phyloP scores from a whole-genome alignment of 257 asterid genomes.

The Scutellaria minor region DNA sequence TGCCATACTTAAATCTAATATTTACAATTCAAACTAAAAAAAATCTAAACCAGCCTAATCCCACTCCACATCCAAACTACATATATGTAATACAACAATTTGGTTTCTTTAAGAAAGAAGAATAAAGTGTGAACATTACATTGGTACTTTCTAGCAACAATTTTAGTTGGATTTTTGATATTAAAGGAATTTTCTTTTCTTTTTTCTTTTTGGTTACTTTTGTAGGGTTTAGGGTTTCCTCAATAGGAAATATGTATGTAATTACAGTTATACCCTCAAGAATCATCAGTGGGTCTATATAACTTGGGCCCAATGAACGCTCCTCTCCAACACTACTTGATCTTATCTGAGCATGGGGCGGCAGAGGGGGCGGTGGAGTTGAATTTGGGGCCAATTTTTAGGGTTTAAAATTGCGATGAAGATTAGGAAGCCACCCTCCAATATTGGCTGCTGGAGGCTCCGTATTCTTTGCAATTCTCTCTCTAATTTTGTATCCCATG shows the following conservation, averaged over 20 bases:
- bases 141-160: no score
- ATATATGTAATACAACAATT: no score
- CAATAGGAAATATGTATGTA: neutral
- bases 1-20: no score
- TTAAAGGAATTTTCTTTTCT: no score
- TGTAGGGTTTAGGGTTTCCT: constrained; percentile 40
- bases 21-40: no score
- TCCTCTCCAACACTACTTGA: constrained; percentile 51
- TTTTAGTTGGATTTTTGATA: no score
- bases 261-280: constrained; percentile 36
- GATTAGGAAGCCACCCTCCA: constrained; percentile 47
- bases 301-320: neutral
- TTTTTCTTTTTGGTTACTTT: no score
- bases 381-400: neutral
- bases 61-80: no score
- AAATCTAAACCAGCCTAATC: no score
- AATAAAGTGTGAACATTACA: no score
- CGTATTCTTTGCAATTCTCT: neutral
- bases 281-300: neutral
- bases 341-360: constrained; percentile 67
- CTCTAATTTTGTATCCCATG: neutral
- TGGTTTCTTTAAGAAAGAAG: no score
- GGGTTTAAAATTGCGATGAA: neutral
- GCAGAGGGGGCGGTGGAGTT: constrained; percentile 40
- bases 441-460: constrained; percentile 50